These are phyloP conservation scores for Larix sibirica DNA, from an alignment of 83 land plant genomes.

Conservation along the genomic window DNA sequence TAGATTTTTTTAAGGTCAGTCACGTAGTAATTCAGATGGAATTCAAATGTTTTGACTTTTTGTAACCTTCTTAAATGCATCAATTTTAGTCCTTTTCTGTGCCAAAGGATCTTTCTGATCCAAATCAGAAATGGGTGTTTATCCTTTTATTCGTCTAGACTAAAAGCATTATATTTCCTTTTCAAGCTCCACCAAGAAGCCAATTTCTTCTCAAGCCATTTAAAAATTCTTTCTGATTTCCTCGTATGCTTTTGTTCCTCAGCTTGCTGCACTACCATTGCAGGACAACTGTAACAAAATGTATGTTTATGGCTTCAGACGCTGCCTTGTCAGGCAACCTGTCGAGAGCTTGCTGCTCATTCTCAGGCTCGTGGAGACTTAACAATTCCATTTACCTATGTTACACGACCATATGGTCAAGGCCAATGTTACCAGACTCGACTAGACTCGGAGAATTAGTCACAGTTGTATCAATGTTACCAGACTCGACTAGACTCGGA, in stretches of 20 bases:
- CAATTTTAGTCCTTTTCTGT: slow-evolving; percentile 44
- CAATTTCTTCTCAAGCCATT: slow-evolving; percentile 70
- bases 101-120: slow-evolving; percentile 35
- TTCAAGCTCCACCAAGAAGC: slow-evolving; percentile 43
- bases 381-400: too few relatives aligned
- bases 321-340: slow-evolving; percentile 81
- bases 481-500: too few relatives aligned
- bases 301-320: slow-evolving; percentile 73
- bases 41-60: slow-evolving; percentile 48
- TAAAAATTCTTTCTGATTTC: slow-evolving; percentile 51
- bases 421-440: too few relatives aligned
- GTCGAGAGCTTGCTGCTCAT: slow-evolving; percentile 59
- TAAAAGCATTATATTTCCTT: slow-evolving; percentile 33
- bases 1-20: slow-evolving; percentile 73
- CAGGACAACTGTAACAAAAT: slow-evolving; percentile 71
- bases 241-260: slow-evolving; percentile 81
- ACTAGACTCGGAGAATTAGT: too few relatives aligned
- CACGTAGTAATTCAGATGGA: slow-evolving; percentile 42
- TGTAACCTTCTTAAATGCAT: slow-evolving; percentile 48
- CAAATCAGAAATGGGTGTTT: not conserved
- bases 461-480: too few relatives aligned
- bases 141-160: not conserved
- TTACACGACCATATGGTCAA: too few relatives aligned
- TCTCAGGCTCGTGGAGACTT: too few relatives aligned
- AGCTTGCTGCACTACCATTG: slow-evolving; percentile 68